Base-by-base conservation (phyloP, 768 basidiomycete genomes). In the Rhodotorula sphaerocarpa region DNA sequence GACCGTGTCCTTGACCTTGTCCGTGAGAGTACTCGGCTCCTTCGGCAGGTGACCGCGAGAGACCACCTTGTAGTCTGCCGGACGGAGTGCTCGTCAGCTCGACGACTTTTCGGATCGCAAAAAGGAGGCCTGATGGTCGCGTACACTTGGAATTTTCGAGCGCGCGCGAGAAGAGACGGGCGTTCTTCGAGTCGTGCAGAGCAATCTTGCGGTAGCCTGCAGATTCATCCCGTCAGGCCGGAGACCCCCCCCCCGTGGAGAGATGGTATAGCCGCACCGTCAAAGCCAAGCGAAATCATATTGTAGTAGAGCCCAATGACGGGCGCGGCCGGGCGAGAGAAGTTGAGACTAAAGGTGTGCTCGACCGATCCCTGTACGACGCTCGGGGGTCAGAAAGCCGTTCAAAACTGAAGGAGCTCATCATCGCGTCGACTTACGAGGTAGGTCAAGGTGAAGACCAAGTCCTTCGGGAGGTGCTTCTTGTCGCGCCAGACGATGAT, bases 271-370 rank as follows among this genome's bases (percentile, higher is more conserved):
- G n/a, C n/a, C n/a, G 9, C 36, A 39, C 36, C 82, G 62, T 68
- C 61, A 41, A 62, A 67, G 28, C 70, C 70, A 50, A 67, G 56
- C 48, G 59, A 34, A 46, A 67, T 4, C 28, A 71, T 57, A 65
- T 69, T 70, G 62, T 44, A 65, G 54, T 71, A 70, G 43, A 55
- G 64, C 0, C 63, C 72, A 47, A 69, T 55, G 44, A 69, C 43
- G 21, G 69, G 69, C 2, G 66, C 66, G n/a, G 69, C 69, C 1
- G 69, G 69, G 7, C 69, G 42, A 25, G 28, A 48, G 47, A 63
- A 63, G 50, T 67, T 62, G 79, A 85, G 71, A 50, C 71, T 82
- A 80, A 83, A 85, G 1, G 86, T 86, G 74, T 90, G 91, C 74
- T 93, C 88, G 60, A 79, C 41, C 0, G 11, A 7, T 18, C 54